Evolutionary conservation across 345 rosid genomes (phyloP), one percentile per base, ranked within the genome.

Genomic region (Cardamine chenopodiifolia): DNA sequence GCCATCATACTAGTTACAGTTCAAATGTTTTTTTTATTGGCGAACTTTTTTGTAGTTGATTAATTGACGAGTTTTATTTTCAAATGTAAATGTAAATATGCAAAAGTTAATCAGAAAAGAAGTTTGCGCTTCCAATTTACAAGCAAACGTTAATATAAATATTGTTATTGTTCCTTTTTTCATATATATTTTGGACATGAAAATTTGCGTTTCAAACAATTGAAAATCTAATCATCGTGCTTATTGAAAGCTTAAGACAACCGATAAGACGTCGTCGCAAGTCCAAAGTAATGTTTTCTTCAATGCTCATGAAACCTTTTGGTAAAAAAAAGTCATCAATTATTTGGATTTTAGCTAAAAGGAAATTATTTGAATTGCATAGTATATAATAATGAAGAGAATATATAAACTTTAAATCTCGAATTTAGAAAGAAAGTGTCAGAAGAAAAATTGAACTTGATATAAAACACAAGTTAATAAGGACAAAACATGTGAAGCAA

Each of bases 401-500:
- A 22, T 14, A 68, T 39, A 17, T 13, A 15, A 47, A 32, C 20
- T 57, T 29, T 58, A 44, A 32, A 57, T 57, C 45, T 47, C 48
- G 58, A 59, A 32, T 11, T 17, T 17, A 47, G 50, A 35, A 71
- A 60, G 60, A 31, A 14, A 66, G 60, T 66, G 78, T 44, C 57
- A 54, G 65, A 32, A 22, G 47, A 22, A 32, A 73, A 56, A 54
- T 44, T 64, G 77, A 73, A 32, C 39, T 44, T 23, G 29, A 34
- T 64, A 72, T 17, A 42, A 54, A 42, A 54, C 19, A 63, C 47
- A 42, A 65, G 64, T 55, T 37, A 73, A 31, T 54, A 73, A 74
- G 25, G 72, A 57, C 44, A 57, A 57, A 57, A 47, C 67, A 74
- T 58, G 73, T 74, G 78, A 74, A 48, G 34, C 35, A 25, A 32